phyloP scores from a whole-genome alignment of 2,329 filamentous ascomycete species.

The Microcera coccophila region DNA sequence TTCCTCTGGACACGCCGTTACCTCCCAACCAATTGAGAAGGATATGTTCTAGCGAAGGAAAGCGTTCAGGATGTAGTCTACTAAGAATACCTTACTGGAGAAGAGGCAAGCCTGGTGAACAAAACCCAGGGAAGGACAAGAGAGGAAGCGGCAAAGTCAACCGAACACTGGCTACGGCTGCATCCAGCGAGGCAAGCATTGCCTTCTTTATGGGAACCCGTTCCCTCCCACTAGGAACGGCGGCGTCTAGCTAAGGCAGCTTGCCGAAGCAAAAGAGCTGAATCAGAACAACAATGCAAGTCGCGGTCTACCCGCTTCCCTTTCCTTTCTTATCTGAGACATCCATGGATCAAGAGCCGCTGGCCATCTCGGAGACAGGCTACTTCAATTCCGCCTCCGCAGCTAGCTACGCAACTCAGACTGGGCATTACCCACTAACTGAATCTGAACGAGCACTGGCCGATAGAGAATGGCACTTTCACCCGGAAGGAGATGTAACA shows the following conservation, averaged over 20 bases:
- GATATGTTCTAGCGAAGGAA: neutral
- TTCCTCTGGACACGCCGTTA: too few species aligned
- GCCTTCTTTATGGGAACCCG: conserved; percentile 1
- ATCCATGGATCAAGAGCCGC: conserved; percentile 11
- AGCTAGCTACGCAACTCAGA: too few species aligned
- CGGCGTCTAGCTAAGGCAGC: neutral
- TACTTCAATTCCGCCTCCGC: too few species aligned
- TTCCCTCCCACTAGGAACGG: conserved; percentile 1
- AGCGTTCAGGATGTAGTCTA: neutral
- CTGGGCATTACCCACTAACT: too few species aligned
- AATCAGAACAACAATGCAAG: too few species aligned
- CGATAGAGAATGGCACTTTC: too few species aligned
- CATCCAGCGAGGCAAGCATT: neutral
- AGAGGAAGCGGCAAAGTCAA: neutral
- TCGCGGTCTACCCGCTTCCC: conserved; percentile 8
- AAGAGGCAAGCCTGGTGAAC: neutral
- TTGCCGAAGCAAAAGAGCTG: too few species aligned
- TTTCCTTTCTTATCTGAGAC: conserved; percentile 12
- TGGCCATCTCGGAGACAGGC: too few species aligned
- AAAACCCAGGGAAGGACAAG: neutral
- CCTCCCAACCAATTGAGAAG: neutral
- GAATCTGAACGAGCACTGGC: too few species aligned
- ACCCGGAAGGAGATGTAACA: too few species aligned
- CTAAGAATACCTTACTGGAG: conserved; percentile 5
- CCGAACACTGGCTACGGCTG: neutral